Evolutionary conservation across 805 yeast genomes (phyloP), one percentile per base, ranked within the genome.

Genomic region (Teunomyces gatunensis): DNA sequence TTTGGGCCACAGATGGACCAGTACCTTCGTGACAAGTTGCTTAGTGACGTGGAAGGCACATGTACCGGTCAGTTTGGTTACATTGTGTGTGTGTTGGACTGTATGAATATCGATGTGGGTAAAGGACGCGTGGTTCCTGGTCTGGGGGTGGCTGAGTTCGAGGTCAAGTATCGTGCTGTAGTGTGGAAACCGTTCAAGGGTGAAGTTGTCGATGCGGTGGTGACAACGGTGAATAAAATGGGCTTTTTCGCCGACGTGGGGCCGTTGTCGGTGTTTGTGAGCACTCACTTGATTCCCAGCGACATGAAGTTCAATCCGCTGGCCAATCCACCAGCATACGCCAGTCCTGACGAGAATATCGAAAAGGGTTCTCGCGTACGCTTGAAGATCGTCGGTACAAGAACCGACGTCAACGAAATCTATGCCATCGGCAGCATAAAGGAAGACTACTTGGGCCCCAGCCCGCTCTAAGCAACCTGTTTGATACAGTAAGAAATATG

Each of bases 141-240:
- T 20, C 83, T 85, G 48, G 99, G 99, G 2, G 84, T 90, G 59
- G 98, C 99, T 0, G 97, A 90, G 68, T 94, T 94, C 60, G 96
- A 89, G 58, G 98, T 94, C 46, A 89, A 89, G 67, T 94, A 94
- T 66, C 77, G 96, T 57, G 99, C 99, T 0, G 91, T 94, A 45
- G 97, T 94, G 29, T 94, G 97, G 95, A 87, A 92, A 61, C 99
- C 99, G 4, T 94, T 94, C 72, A 94, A 94, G 70, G 99, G 98
- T 30, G 99, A 94, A 69, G 99, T 94, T 6, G 98, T 94, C 21
- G 99, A 94, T 67, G 99, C 95, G 5, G 84, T 92, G 20, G 98
- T 94, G 12, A 87, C 96, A 11, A 87, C 89, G 28, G 97, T 96
- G 42, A 89, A 87, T 67, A 89, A 82, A 61, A 87, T 92, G 85